These are phyloP conservation scores for Rhinocladiella similis DNA, from an alignment of 2,329 filamentous ascomycete species.

Conservation along the genomic window DNA sequence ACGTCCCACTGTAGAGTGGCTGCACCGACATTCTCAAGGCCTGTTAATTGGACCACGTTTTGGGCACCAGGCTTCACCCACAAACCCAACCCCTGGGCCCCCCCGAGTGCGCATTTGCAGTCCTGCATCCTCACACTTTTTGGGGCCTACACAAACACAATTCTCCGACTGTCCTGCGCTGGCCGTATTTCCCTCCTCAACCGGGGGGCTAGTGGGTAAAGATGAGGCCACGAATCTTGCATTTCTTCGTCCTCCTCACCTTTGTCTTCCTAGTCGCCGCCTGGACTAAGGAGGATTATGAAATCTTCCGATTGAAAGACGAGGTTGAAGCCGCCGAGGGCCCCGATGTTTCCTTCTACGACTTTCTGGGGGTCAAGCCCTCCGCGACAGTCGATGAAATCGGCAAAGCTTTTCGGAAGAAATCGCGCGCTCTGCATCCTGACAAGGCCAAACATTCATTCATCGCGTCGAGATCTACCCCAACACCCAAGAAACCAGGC, in stretches of 20 bases:
- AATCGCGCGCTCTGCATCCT: constrained; percentile 78
- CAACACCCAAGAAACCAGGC: constrained; percentile 53
- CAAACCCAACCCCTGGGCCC: constrained; percentile 3
- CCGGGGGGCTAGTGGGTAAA: constrained; percentile 35
- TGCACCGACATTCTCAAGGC: constrained; percentile 7
- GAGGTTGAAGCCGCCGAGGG: constrained; percentile 79
- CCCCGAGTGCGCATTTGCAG: neutral
- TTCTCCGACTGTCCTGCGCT: neutral
- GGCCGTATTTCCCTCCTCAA: neutral
- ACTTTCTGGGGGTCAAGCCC: constrained; percentile 77
- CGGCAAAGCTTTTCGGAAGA: constrained; percentile 91
- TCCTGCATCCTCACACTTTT: constrained; percentile 10
- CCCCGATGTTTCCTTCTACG: constrained; percentile 81
- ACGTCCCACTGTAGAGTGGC: constrained; percentile 4
- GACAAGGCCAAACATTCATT: constrained; percentile 93
- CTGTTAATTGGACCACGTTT: constrained; percentile 25
- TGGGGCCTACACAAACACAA: neutral
- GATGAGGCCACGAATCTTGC: constrained; percentile 68
- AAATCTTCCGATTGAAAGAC: constrained; percentile 94
- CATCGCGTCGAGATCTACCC: constrained; percentile 64
- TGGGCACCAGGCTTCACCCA: constrained; percentile 14
- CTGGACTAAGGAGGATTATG: constrained; percentile 93
- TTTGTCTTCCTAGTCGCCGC: constrained; percentile 68
- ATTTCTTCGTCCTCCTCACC: constrained; percentile 68
- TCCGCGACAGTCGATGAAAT: constrained; percentile 82